phyloP scores from a whole-genome alignment of 176 grass and related monocot species.

The Eragrostis curvula region DNA sequence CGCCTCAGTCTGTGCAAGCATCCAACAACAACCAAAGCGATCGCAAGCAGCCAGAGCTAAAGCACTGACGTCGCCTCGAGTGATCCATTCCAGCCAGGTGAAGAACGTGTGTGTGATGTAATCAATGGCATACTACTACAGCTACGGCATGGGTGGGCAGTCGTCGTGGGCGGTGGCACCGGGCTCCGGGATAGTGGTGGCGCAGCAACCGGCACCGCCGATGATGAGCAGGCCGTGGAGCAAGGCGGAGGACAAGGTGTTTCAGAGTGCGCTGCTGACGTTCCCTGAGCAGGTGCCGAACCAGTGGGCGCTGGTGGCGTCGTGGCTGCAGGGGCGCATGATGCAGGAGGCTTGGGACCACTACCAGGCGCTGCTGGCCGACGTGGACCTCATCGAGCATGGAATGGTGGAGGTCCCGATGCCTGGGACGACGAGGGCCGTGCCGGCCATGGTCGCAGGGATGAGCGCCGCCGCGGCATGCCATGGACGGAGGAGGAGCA shows the following conservation, averaged over 20 bases:
- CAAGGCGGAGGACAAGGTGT: conserved; percentile 82
- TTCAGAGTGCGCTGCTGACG: conserved; percentile 69
- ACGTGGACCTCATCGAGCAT: conserved; percentile 77
- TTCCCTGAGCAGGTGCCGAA: conserved; percentile 66
- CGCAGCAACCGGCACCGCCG: neutral
- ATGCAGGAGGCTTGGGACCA: conserved; percentile 60
- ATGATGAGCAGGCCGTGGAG: conserved; percentile 53
- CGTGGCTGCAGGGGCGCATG: conserved; percentile 53
- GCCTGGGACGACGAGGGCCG: conserved; percentile 46
- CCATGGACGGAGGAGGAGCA: conserved; percentile 96
- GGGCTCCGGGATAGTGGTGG: neutral
- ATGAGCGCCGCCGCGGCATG: conserved; percentile 70
- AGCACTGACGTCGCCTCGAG: neutral
- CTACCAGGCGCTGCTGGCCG: conserved; percentile 63
- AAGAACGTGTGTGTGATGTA: too few species aligned
- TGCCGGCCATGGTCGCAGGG: neutral
- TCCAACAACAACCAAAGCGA: neutral
- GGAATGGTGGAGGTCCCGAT: conserved; percentile 57
- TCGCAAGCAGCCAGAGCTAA: neutral
- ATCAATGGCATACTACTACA: conserved; percentile 44
- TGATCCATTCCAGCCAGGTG: neutral
- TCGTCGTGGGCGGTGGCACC: neutral
- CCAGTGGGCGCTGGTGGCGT: conserved; percentile 71
- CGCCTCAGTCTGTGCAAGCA: conserved; percentile 23
- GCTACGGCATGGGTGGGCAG: conserved; percentile 19